A percentile compares a stretch with the other conserved stretches of the same genome.
Conservation (phyloP, 352 stramenopile genomes). For the Globisporangium nunn region DNA sequence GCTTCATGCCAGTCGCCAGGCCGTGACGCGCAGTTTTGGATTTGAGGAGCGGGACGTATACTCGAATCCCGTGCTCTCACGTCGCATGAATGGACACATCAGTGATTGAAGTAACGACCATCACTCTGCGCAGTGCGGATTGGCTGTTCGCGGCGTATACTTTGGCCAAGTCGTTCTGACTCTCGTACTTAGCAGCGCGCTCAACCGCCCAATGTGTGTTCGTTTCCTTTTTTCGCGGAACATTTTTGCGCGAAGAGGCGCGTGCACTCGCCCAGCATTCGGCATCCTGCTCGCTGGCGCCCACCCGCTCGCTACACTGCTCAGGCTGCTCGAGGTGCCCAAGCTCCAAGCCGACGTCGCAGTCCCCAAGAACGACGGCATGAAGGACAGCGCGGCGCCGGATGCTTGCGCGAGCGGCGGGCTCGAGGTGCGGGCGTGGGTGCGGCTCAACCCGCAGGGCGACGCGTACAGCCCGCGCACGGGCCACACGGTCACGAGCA, state of each 20-base stretch:
- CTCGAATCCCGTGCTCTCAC: slow-evolving; percentile 1
- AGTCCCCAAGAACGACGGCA: not conserved
- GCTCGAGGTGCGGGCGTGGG: slow-evolving; percentile 70
- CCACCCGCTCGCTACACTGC: too few relatives aligned
- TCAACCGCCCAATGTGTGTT: too few relatives aligned
- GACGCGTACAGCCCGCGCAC: slow-evolving; percentile 82
- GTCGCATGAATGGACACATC: slow-evolving; percentile 1
- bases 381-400: not conserved
- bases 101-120: slow-evolving; percentile 6
- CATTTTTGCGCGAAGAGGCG: not conserved
- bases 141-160: too few relatives aligned
- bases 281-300: too few relatives aligned
- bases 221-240: too few relatives aligned
- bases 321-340: too few relatives aligned
- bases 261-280: too few relatives aligned
- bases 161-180: too few relatives aligned
- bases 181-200: too few relatives aligned
- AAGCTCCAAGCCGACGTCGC: too few relatives aligned
- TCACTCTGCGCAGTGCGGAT: not conserved
- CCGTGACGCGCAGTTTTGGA: not conserved
- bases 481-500: slow-evolving; percentile 77
- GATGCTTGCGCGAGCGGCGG: not conserved
- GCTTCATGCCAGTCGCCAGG: slow-evolving; percentile 1
- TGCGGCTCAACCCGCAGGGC: slow-evolving; percentile 61
- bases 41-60: not conserved